Evolutionary conservation across 352 stramenopile genomes (phyloP), one percentile per base, ranked within the genome.

Genomic region (Globisporangium viniferum): DNA sequence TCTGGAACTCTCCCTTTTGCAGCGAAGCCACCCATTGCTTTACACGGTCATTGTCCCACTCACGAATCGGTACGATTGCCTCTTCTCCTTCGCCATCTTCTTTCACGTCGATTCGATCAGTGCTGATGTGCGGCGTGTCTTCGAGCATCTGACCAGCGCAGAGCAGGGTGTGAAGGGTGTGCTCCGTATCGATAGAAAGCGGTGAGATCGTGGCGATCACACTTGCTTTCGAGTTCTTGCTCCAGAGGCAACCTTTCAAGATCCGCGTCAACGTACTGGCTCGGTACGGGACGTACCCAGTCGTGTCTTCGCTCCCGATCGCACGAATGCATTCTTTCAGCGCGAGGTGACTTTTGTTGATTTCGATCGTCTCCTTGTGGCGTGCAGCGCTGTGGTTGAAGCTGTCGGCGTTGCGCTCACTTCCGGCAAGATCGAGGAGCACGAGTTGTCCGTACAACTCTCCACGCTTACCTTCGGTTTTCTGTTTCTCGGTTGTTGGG

Each of bases 301-400:
- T 81, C 20, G 39, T 79, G 64, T 90, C 82, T 44, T 89, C 78
- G 35, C 74, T 69, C 0, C 82, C 85, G 31, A 93, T 79, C 18
- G 89, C 89, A 6, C 85, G 79, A 59, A 96, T 82, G 44, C 87
- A 95, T 51, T 95, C 80, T 68, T 96, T 96, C 22, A 96, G 67
- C 22, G 86, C 86, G 59, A 93, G 62, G 33, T 93, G 81, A 56
- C 82, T 93, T 67, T 90, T 89, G 70, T 96, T 96, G 74, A 96
- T 95, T 62, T 93, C 84, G 27, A 88, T 87, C 1, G 73, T 78
- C 64, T 96, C 86, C 59, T 89, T 91, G 35, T 82, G 79, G 7
- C 85, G 79, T 9, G 85, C 79, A 24, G 86, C 82, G 44, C 90
- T 77, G 54, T 96, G 88, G 58, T 92, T 81, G 31, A 92, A 91